Percentiles rank a stretch among this genome's conserved stretches.
phyloP scores from a whole-genome alignment of 2,329 filamentous ascomycete species.

The Capronia epimyces region DNA sequence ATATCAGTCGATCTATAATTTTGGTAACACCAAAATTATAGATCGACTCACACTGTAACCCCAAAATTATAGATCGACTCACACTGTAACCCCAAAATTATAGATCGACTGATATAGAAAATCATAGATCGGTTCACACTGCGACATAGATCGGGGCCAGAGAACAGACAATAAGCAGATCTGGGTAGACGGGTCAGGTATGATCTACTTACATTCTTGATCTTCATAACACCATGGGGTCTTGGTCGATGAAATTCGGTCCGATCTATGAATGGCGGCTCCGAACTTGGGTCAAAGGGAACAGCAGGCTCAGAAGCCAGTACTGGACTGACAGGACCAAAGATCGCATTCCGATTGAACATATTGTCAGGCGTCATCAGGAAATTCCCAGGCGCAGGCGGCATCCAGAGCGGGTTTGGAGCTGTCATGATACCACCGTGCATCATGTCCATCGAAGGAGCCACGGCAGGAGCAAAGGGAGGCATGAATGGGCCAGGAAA shows the following conservation, averaged over 20 bases:
- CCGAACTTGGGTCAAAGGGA: slow-evolving; percentile 14
- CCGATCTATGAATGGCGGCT: slow-evolving; percentile 27
- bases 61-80: no score
- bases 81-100: no score
- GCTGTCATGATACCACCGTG: background rate
- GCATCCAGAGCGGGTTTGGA: background rate
- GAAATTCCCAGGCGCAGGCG: background rate
- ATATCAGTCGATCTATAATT: no score
- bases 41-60: no score
- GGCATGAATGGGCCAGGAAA: background rate
- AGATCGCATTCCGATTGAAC: background rate
- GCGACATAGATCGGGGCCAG: background rate
- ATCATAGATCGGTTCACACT: background rate
- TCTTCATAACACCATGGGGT: slow-evolving; percentile 33
- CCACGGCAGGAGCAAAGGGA: background rate
- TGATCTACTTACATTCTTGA: slow-evolving; percentile 32
- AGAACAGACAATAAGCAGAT: background rate
- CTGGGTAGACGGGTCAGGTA: background rate
- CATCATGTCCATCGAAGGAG: background rate
- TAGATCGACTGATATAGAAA: no score
- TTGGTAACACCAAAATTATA: no score
- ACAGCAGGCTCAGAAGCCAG: slow-evolving; percentile 1
- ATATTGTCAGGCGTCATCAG: background rate
- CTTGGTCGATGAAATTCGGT: slow-evolving; percentile 22
- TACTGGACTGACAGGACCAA: background rate